Conservation (phyloP, 2,329 filamentous ascomycete genomes). For the Penicillium sp. region DNA sequence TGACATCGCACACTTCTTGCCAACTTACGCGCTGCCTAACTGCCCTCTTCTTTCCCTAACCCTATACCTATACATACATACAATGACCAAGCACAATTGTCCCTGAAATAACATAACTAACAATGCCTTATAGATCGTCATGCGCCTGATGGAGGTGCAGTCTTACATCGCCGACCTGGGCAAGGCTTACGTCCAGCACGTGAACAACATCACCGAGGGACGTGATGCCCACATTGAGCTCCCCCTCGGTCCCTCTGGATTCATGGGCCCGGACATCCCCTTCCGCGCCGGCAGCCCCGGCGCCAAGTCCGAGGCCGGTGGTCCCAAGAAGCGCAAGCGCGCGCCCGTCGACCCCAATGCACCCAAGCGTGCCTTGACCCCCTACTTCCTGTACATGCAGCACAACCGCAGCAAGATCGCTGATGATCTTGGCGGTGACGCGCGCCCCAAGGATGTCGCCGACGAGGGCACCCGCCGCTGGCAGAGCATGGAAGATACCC, state of each 20-base stretch:
- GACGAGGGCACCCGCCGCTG: constrained; percentile 84
- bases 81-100: constrained; percentile 4
- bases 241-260: constrained; percentile 43
- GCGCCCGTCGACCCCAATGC: constrained; percentile 85
- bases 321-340: constrained; percentile 89
- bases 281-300: constrained; percentile 40
- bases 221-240: constrained; percentile 53
- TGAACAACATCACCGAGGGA: constrained; percentile 73
- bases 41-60: background rate
- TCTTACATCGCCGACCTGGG: constrained; percentile 76
- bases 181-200: constrained; percentile 82
- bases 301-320: constrained; percentile 51
- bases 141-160: constrained; percentile 75
- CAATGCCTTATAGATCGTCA: constrained; percentile 59
- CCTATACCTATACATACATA: background rate
- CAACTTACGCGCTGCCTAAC: background rate
- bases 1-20: background rate
- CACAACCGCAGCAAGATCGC: constrained; percentile 80
- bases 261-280: constrained; percentile 42
- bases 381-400: constrained; percentile 94
- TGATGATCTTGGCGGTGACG: constrained; percentile 69
- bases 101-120: constrained; percentile 24
- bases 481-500: constrained; percentile 69
- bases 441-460: constrained; percentile 81
- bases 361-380: constrained; percentile 88